phyloP scores from a whole-genome alignment of 2,329 filamentous ascomycete genomes.

The Pseudogymnoascus sp. region DNA sequence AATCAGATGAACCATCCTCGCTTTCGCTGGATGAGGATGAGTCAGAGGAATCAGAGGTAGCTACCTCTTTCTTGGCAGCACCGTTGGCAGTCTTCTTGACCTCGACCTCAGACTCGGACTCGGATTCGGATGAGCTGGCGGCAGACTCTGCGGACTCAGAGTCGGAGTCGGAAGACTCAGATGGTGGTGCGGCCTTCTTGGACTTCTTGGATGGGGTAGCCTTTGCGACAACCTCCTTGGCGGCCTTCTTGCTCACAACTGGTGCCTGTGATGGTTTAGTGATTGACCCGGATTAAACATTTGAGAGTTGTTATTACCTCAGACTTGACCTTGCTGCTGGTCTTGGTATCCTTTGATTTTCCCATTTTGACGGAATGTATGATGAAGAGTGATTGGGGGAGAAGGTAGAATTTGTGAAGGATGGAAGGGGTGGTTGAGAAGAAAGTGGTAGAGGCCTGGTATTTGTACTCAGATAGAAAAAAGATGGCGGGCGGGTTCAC shows the following conservation, averaged over 20 bases:
- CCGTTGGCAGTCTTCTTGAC: slow-evolving; percentile 24
- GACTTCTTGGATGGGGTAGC: slow-evolving; percentile 36
- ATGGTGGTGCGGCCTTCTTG: slow-evolving; percentile 40
- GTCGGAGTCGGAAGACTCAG: slow-evolving; percentile 35
- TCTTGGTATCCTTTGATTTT: slow-evolving; percentile 58
- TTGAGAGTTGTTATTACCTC: slow-evolving; percentile 41
- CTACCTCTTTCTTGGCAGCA: slow-evolving; percentile 30
- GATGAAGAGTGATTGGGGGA: slow-evolving; percentile 4
- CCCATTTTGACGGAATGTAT: slow-evolving; percentile 43
- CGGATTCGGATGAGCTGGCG: slow-evolving; percentile 24
- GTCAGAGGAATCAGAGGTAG: slow-evolving; percentile 31
- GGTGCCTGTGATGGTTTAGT: slow-evolving; percentile 58
- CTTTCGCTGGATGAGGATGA: slow-evolving; percentile 18
- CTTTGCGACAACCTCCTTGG: slow-evolving; percentile 46
- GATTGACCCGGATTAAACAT: slow-evolving; percentile 57
- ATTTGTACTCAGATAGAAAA: slow-evolving; percentile 14
- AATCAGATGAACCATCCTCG: slow-evolving; percentile 16
- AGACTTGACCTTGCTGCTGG: slow-evolving; percentile 39
- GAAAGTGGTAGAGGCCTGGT: slow-evolving; percentile 15
- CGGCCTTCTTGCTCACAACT: slow-evolving; percentile 57
- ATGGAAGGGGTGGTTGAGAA: slow-evolving; percentile 12
- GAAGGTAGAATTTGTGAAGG: slow-evolving; percentile 10
- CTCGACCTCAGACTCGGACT: slow-evolving; percentile 28
- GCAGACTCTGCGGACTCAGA: slow-evolving; percentile 32
- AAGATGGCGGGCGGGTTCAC: slow-evolving; percentile 18